Evolutionary conservation across 2,329 filamentous ascomycete species (phyloP).

Genomic region (Zymoseptoria pseudotritici): DNA sequence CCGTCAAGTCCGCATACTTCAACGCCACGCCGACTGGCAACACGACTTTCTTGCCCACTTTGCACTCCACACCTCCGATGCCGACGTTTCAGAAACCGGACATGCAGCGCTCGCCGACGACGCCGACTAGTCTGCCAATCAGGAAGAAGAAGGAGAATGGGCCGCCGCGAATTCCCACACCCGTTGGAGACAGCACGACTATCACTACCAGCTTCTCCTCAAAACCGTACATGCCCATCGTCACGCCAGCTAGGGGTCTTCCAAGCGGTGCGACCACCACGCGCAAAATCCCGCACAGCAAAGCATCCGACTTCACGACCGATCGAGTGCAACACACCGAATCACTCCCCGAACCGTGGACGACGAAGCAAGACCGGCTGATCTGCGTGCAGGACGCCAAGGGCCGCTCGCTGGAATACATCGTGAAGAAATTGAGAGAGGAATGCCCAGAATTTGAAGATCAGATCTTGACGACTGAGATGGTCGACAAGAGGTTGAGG

Average conservation of each 20-base stretch:
- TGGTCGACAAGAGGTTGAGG: background rate
- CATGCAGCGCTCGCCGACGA: constrained; percentile 5
- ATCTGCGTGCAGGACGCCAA: background rate
- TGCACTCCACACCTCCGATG: constrained; percentile 26
- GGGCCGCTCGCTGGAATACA: background rate
- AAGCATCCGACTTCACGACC: background rate
- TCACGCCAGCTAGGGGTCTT: background rate
- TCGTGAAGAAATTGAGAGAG: background rate
- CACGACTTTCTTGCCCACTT: constrained; percentile 22
- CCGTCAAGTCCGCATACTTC: constrained; percentile 7
- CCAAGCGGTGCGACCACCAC: background rate
- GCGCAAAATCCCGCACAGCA: background rate
- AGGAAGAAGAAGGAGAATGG: background rate
- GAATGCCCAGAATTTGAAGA: background rate
- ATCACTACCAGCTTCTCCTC: background rate
- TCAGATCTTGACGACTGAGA: background rate
- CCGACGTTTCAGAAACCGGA: constrained; percentile 24
- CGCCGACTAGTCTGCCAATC: background rate
- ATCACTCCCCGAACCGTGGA: background rate
- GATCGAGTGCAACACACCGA: background rate
- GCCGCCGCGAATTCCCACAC: background rate
- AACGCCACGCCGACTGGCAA: constrained; percentile 13
- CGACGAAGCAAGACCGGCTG: background rate
- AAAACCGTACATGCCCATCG: background rate
- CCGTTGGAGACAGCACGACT: background rate